Conservation (phyloP, 768 basidiomycete genomes). For the Pulveroboletus sp. region DNA sequence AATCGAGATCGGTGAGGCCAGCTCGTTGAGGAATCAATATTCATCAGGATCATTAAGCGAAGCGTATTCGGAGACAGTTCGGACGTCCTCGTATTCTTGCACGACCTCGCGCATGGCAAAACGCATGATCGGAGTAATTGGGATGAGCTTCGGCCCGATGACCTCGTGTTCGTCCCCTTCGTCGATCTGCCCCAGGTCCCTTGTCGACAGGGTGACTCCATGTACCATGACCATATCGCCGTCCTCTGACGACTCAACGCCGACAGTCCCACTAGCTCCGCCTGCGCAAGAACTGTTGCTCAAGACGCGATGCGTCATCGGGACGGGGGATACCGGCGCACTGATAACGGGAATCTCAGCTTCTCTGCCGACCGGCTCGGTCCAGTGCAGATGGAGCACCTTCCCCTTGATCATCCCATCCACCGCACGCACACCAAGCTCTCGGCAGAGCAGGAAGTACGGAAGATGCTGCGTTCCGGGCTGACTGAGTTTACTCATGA, state of each 20-base stretch:
- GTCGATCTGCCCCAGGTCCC: constrained; percentile 43
- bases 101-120: constrained; percentile 83
- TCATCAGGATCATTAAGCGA: constrained; percentile 69
- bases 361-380: constrained; percentile 62
- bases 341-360: constrained; percentile 30
- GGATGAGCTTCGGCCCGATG: constrained; percentile 71
- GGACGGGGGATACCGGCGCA: constrained; percentile 24
- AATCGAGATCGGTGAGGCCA: constrained; percentile 1
- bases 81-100: constrained; percentile 74
- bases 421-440: constrained; percentile 78
- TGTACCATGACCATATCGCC: constrained; percentile 48
- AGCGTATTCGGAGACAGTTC: constrained; percentile 73
- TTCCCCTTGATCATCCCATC: constrained; percentile 82
- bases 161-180: constrained; percentile 53
- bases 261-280: constrained; percentile 40
- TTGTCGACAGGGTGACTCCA: constrained; percentile 34
- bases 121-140: constrained; percentile 76
- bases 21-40: constrained; percentile 39
- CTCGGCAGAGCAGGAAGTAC: constrained; percentile 79
- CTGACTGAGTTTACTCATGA: constrained; percentile 74
- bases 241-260: constrained; percentile 38
- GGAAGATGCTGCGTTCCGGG: constrained; percentile 60
- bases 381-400: constrained; percentile 75
- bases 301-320: constrained; percentile 26
- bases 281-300: constrained; percentile 28